phyloP scores from a whole-genome alignment of 2,329 filamentous ascomycete genomes.

The Microdochium nivale region DNA sequence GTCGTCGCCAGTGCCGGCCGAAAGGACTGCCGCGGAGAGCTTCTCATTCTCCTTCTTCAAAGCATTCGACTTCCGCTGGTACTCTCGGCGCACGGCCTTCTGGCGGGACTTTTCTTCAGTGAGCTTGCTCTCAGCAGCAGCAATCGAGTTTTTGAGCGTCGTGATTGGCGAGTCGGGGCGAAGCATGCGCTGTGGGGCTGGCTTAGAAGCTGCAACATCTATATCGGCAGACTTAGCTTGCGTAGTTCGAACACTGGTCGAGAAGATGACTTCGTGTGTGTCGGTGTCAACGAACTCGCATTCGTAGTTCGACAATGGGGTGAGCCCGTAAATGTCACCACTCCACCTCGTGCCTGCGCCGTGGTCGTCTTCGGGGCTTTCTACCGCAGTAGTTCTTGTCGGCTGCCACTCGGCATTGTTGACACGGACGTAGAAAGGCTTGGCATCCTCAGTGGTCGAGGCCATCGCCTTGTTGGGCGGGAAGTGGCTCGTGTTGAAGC shows the following conservation, averaged over 20 bases:
- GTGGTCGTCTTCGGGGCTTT: conserved; percentile 24
- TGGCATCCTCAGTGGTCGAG: conserved; percentile 54
- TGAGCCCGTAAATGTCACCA: conserved; percentile 60
- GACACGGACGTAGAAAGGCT: conserved; percentile 71
- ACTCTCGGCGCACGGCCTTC: conserved; percentile 66
- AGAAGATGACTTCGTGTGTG: conserved; percentile 59
- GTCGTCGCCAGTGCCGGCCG: conserved; percentile 66
- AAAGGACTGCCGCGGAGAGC: conserved; percentile 56
- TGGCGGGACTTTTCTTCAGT: conserved; percentile 60
- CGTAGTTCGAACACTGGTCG: conserved; percentile 61
- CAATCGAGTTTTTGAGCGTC: conserved; percentile 69
- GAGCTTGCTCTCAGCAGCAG: conserved; percentile 61
- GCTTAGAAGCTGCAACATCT: conserved; percentile 19
- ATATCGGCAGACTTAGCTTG: conserved; percentile 37
- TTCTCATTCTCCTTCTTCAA: conserved; percentile 68
- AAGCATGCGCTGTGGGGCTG: conserved; percentile 48
- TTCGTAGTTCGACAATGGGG: conserved; percentile 67
- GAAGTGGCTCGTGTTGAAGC: conserved; percentile 65
- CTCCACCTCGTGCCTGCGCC: conserved; percentile 50
- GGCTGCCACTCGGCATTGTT: conserved; percentile 77
- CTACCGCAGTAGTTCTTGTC: conserved; percentile 55
- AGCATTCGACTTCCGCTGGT: conserved; percentile 58
- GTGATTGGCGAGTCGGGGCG: conserved; percentile 70
- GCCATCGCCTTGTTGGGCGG: conserved; percentile 23
- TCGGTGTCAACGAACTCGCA: conserved; percentile 67